These are phyloP conservation scores for Crotalaria pallida DNA, from an alignment of 306 rosid genomes.

Conservation along the genomic window DNA sequence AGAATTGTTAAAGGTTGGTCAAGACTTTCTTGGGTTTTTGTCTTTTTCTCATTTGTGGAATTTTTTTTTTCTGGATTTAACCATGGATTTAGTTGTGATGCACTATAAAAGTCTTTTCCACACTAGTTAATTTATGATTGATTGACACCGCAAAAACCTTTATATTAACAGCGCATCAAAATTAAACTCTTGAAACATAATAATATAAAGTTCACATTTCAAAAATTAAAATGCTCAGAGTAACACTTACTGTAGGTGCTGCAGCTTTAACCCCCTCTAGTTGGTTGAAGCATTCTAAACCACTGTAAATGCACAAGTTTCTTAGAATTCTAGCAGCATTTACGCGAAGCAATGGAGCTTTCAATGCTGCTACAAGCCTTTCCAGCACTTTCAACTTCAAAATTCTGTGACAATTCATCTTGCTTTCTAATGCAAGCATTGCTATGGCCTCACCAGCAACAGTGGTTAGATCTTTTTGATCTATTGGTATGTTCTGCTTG, in stretches of 20 bases:
- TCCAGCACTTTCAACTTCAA: slow-evolving; percentile 46
- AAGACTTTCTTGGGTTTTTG: not conserved
- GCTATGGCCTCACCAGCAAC: slow-evolving; percentile 95
- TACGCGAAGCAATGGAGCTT: slow-evolving; percentile 50
- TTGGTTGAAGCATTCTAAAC: slow-evolving; percentile 48
- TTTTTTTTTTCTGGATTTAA: not conserved
- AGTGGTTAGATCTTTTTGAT: slow-evolving; percentile 33
- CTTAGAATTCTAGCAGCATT: slow-evolving; percentile 77
- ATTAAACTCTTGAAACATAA: too few species aligned
- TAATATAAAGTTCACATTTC: not conserved
- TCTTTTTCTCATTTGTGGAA: not conserved
- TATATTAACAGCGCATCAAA: too few species aligned
- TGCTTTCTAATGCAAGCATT: slow-evolving; percentile 79
- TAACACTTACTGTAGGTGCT: slow-evolving; percentile 71
- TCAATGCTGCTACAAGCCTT: slow-evolving; percentile 52
- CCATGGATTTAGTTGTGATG: too few species aligned
- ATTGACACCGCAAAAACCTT: too few species aligned
- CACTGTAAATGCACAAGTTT: slow-evolving; percentile 68
- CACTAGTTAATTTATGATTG: too few species aligned
- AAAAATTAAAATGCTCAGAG: not conserved
- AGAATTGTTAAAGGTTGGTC: slow-evolving; percentile 2
- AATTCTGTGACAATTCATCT: slow-evolving; percentile 59
- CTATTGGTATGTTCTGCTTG: slow-evolving; percentile 31
- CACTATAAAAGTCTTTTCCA: too few species aligned
- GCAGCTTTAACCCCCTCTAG: slow-evolving; percentile 51